phyloP scores from a whole-genome alignment of 192 early-diverging fungal species.

The Endogone sp. region DNA sequence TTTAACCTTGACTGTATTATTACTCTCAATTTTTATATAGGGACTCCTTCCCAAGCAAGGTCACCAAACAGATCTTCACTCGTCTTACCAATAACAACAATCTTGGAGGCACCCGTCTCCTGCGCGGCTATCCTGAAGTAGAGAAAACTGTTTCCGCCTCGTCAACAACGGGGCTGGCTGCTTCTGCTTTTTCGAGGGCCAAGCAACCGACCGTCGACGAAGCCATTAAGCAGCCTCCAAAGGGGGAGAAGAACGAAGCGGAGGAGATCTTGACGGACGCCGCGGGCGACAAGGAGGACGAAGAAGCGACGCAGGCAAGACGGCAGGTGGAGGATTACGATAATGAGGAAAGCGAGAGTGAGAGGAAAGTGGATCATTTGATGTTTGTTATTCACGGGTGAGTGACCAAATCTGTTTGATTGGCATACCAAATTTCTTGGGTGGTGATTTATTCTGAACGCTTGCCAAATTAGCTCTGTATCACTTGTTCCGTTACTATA shows the following conservation, averaged over 20 bases:
- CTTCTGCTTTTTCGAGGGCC: conserved; percentile 24
- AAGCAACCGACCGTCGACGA: conserved; percentile 13
- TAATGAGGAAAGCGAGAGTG: conserved; percentile 48
- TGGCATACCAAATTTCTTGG: too few species aligned
- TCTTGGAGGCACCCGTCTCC: conserved; percentile 63
- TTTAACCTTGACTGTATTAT: neutral
- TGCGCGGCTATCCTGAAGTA: conserved; percentile 75
- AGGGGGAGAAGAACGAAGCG: conserved; percentile 30
- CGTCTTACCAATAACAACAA: conserved; percentile 48
- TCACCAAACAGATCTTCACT: conserved; percentile 51
- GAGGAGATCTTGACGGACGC: conserved; percentile 32
- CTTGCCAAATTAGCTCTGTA: too few species aligned
- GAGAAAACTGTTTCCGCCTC: conserved; percentile 36
- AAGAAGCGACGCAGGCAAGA: conserved; percentile 37
- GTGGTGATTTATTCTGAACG: too few species aligned
- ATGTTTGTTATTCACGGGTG: conserved; percentile 79
- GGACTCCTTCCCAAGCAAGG: conserved; percentile 26
- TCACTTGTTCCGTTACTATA: too few species aligned
- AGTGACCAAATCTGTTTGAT: neutral
- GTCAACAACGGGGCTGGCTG: too few species aligned
- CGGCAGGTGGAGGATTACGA: conserved; percentile 50
- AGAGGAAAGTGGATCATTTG: conserved; percentile 71
- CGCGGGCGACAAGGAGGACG: conserved; percentile 34
- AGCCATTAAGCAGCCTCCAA: conserved; percentile 21
- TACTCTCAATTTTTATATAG: conserved; percentile 3